phyloP scores from a whole-genome alignment of 2,329 filamentous ascomycete species.

The Uncinocarpus reesii region DNA sequence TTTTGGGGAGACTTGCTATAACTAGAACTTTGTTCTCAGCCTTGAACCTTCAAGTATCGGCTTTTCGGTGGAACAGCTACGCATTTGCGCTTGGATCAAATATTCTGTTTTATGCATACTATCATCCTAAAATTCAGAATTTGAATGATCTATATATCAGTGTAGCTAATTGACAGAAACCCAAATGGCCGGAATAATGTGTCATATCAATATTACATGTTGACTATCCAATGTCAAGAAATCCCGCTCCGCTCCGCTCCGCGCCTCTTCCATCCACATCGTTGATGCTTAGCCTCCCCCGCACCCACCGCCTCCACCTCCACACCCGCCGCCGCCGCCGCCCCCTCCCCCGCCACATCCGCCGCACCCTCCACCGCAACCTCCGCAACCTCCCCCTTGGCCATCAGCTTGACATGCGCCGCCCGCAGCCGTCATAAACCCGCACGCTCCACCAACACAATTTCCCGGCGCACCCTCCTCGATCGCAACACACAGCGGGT shows the following conservation, averaged over 20 bases:
- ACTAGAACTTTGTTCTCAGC: too few relatives aligned
- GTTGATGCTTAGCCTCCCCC: background rate
- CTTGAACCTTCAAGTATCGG: too few relatives aligned
- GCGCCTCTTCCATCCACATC: background rate
- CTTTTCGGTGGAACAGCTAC: too few relatives aligned
- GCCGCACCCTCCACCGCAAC: conserved; percentile 37
- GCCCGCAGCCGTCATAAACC: conserved; percentile 22
- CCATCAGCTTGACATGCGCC: conserved; percentile 31
- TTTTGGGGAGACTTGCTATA: too few relatives aligned
- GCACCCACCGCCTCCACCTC: background rate
- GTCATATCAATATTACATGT: too few relatives aligned
- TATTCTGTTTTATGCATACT: too few relatives aligned
- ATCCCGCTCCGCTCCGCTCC: background rate
- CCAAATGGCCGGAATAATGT: background rate
- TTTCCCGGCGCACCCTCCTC: conserved; percentile 28
- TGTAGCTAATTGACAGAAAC: background rate
- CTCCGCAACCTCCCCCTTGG: conserved; percentile 30
- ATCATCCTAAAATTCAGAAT: too few relatives aligned
- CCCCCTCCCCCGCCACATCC: conserved; percentile 27
- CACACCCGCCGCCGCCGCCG: background rate
- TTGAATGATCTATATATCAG: too few relatives aligned
- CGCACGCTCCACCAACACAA: conserved; percentile 38
- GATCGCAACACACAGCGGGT: conserved; percentile 39
- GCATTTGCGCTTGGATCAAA: too few relatives aligned
- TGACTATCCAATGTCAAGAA: too few relatives aligned